Conservation (phyloP, 257 asterid species). For the Solanum arcanum region DNA sequence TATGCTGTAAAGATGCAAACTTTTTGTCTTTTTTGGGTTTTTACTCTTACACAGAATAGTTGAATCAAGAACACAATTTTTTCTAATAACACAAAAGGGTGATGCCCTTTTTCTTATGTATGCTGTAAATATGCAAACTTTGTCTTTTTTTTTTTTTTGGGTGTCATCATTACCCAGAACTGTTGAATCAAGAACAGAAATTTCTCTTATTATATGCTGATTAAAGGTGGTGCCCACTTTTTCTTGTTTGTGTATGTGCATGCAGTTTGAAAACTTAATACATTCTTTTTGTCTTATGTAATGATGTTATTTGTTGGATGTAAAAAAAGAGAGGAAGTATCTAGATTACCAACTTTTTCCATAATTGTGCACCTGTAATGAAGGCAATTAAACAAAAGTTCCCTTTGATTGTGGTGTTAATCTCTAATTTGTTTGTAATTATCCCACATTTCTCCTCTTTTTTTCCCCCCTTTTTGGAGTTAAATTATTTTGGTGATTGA, state of each 20-base stretch:
- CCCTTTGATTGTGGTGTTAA: slow-evolving; percentile 75
- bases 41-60: not conserved
- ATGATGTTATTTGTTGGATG: slow-evolving; percentile 1
- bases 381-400: slow-evolving; percentile 23
- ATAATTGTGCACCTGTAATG: slow-evolving; percentile 9
- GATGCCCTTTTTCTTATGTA: not conserved
- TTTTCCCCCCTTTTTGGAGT: not conserved
- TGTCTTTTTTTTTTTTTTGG: not conserved
- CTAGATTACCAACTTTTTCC: slow-evolving; percentile 12
- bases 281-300: slow-evolving; percentile 23
- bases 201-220: slow-evolving; percentile 10
- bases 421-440: slow-evolving; percentile 24
- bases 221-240: slow-evolving; percentile 26
- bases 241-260: not conserved
- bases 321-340: not conserved
- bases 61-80: not conserved
- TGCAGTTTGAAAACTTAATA: not conserved
- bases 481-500: not conserved
- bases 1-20: not conserved
- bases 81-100: not conserved
- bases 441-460: not conserved
- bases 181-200: slow-evolving; percentile 24
- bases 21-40: not conserved
- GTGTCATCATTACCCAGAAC: not conserved
- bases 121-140: not conserved